Conservation (phyloP, 257 asterid species). For the Lycium ferocissimum region DNA sequence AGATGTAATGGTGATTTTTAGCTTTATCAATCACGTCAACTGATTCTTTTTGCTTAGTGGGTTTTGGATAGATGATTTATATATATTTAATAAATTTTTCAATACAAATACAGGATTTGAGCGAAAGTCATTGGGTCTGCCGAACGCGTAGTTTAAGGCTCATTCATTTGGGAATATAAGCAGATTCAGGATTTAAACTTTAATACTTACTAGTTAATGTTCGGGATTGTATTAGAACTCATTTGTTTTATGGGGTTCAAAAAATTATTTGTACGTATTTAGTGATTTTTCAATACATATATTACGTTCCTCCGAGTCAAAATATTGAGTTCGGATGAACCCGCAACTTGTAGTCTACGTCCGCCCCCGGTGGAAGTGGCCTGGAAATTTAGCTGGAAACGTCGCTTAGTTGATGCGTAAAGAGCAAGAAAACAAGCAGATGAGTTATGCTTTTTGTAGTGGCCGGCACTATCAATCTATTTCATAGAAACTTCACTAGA, state of each 20-base stretch:
- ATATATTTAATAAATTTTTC: too few species aligned
- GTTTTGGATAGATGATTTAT: too few species aligned
- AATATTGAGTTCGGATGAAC: not conserved
- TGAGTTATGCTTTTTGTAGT: conserved; percentile 37
- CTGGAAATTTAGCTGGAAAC: not conserved
- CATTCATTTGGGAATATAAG: too few species aligned
- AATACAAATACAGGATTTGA: not conserved
- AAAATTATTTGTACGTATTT: not conserved
- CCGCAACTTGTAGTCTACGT: not conserved
- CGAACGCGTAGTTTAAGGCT: not conserved
- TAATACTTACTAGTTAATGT: too few species aligned
- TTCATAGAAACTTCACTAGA: conserved; percentile 25
- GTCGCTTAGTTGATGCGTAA: conserved; percentile 35
- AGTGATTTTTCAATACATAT: not conserved
- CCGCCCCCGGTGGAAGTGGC: not conserved
- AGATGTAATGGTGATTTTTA: not conserved
- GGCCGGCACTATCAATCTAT: conserved; percentile 60
- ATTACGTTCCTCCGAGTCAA: not conserved
- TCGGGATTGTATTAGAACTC: not conserved
- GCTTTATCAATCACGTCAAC: too few species aligned
- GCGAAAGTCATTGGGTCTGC: not conserved
- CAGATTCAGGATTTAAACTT: too few species aligned
- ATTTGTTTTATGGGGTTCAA: not conserved
- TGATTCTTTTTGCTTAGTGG: too few species aligned
- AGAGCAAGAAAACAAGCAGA: conserved; percentile 45